A percentile compares a stretch with the other conserved stretches of the same genome.
Conservation (phyloP, 768 basidiomycete species). For the Agaricus blazei region DNA sequence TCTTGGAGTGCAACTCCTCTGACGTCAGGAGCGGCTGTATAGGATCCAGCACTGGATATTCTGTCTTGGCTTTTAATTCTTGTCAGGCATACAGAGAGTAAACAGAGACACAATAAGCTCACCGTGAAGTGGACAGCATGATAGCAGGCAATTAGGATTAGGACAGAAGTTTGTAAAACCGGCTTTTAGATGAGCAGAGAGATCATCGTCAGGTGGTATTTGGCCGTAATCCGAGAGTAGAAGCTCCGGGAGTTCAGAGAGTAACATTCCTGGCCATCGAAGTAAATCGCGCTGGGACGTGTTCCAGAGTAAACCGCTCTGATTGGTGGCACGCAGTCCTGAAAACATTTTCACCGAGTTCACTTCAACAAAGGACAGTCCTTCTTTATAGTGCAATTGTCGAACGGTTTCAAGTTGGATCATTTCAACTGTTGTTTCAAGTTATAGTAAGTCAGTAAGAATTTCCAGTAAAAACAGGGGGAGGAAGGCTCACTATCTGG, state of each 20-base stretch:
- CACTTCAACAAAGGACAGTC: slow-evolving; percentile 29
- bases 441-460: neutral
- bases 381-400: slow-evolving; percentile 26
- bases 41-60: neutral
- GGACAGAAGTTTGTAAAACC: slow-evolving; percentile 37
- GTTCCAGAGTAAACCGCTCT: slow-evolving; percentile 39
- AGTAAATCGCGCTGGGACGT: slow-evolving; percentile 35
- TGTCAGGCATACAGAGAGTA: neutral
- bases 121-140: slow-evolving; percentile 36
- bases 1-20: neutral
- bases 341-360: slow-evolving; percentile 22
- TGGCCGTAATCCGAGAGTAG: slow-evolving; percentile 3
- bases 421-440: slow-evolving; percentile 33
- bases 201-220: slow-evolving; percentile 18
- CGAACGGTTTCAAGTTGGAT: slow-evolving; percentile 41
- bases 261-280: slow-evolving; percentile 28
- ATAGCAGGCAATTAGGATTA: slow-evolving; percentile 37
- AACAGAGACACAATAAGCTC: neutral
- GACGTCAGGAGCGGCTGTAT: neutral
- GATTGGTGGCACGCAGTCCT: slow-evolving; percentile 15
- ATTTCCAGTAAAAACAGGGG: neutral
- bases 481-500: slow-evolving; percentile 40
- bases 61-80: neutral
- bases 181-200: slow-evolving; percentile 26
- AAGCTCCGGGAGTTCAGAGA: slow-evolving; percentile 7